These are phyloP conservation scores for Candida gigantensis DNA, from an alignment of 1,139 yeast species.

Conservation along the genomic window DNA sequence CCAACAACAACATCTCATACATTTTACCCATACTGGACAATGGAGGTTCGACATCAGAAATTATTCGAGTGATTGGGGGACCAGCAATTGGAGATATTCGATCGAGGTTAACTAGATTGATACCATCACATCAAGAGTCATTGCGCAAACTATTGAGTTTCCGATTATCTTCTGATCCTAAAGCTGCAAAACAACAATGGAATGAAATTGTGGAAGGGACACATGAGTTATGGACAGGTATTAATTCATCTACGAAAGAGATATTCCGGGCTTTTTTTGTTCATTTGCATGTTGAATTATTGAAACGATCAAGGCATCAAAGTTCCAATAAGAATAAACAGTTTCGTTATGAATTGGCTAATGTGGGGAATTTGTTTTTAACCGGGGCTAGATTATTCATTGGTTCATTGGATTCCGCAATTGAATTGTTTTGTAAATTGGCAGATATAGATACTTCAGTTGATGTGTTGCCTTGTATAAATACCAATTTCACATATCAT, in stretches of 20 bases:
- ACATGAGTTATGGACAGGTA: conserved; percentile 65
- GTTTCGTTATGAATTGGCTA: conserved; percentile 75
- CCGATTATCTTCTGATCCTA: conserved; percentile 57
- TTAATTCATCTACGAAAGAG: conserved; percentile 67
- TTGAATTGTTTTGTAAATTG: conserved; percentile 70
- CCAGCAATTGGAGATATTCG: conserved; percentile 94
- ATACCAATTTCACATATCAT: conserved; percentile 83
- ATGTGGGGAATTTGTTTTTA: conserved; percentile 80
- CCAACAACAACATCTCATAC: conserved; percentile 47
- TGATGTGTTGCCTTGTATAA: conserved; percentile 76
- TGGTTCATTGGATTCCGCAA: conserved; percentile 82
- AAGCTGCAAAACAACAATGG: conserved; percentile 73
- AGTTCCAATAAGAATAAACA: conserved; percentile 45
- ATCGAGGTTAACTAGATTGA: conserved; percentile 74
- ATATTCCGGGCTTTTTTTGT: conserved; percentile 76
- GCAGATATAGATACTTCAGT: conserved; percentile 59
- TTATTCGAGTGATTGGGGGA: conserved; percentile 87
- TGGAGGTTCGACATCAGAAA: conserved; percentile 93
- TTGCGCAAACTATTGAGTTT: conserved; percentile 55
- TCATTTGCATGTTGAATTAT: conserved; percentile 74
- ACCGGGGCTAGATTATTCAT: conserved; percentile 81
- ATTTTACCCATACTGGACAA: conserved; percentile 86
- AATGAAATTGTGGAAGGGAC: conserved; percentile 74
- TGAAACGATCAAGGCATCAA: conserved; percentile 62
- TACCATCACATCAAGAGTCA: conserved; percentile 49